Base-by-base conservation (phyloP, 495 filamentous ascomycete species). In the Staphylotrichum tortipilum region DNA sequence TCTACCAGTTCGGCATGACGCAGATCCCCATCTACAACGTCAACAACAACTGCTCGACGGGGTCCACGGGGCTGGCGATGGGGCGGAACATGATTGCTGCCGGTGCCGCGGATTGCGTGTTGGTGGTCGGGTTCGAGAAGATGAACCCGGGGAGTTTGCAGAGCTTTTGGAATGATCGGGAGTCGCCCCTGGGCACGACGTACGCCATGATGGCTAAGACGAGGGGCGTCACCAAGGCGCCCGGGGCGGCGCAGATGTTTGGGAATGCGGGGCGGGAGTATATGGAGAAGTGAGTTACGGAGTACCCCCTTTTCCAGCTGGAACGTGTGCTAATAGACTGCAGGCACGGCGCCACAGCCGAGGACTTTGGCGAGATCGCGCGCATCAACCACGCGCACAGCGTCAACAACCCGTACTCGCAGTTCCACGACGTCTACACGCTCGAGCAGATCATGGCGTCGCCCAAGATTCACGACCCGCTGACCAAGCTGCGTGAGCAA, bases 1-100 rank as follows among this genome's bases (percentile, higher is more conserved):
- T 98, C 73, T 98, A 98, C 68, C 92, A 98, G 70, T 95, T 97
- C 66, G 92, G 92, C 67, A 89, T 97, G 80, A 96, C 88, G 28
- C 75, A 84, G 58, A 96, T 95, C 56, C 92, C 92, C 53, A 89
- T 96, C 64, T 86, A 91, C 75, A 96, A 96, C 62, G 87, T 94
- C 61, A 95, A 95, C 78, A 98, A 98, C 75, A 96, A 96, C 72
- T 98, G 92, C 76, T 84, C 86, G 1, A 97, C 92, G 1, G 92
- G 92, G 3, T 85, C 81, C 0, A 95, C 92, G 0, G 92, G 92
- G 22, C 69, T 97, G 35, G 78, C 82, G 55, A 83, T 97, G 81
- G 92, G 80, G 4, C 77, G 89, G 24, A 85, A 81, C 28, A 73
- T 92, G 71, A 86, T 96, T 53, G 73, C 81, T 10, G 73, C 85